Evolutionary conservation across 768 basidiomycete genomes (phyloP), one percentile per base, ranked within the genome.

Genomic region (Kwoniella bestiolae): DNA sequence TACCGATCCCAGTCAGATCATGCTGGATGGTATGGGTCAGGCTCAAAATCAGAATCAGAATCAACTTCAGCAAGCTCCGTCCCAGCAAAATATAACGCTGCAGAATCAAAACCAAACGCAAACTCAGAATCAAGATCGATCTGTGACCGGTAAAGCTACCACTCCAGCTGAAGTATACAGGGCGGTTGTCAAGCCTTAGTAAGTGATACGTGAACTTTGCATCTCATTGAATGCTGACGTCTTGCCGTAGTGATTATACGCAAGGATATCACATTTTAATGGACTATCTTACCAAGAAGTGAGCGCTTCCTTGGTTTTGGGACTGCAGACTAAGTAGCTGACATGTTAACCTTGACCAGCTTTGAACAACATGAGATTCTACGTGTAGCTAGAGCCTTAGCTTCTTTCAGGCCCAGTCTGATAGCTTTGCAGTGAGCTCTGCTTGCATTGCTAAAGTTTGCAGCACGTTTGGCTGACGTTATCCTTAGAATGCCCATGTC

Each of bases 291-390:
- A 89, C 89, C 47, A 79, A 81, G 52, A 73, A 83, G 82, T 83
- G 34, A 57, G 92, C 91, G 79, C 34, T 21, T 26, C 25, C 38
- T n/a, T 23, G 47, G 9, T 28, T 28, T 34, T 18, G 51, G 41
- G 18, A 34, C 58, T 26, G 7, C 9, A 38, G 34, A 23, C 18
- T n/a, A 31, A 57, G 12, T 41, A 26, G n/a, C 47, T 47, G 16
- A 60, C 21, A 16, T 21, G 12, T 14, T 41, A 11, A 34, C 21
- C 25, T 12, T 31, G 8, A 21, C n/a, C 83, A 94, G 91, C 68
- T 97, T 97, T 82, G 93, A 95, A 81, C 97, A 95, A 84, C 91
- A 91, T 80, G 94, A 96, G 76, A 92, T 94, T 67, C 82, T 98
- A 46, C 91, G 93, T 63, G 89, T 98, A 71, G 94, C 97, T 47